Base-by-base conservation (phyloP, 192 early-diverging fungal species). In the Backusella macrospora region DNA sequence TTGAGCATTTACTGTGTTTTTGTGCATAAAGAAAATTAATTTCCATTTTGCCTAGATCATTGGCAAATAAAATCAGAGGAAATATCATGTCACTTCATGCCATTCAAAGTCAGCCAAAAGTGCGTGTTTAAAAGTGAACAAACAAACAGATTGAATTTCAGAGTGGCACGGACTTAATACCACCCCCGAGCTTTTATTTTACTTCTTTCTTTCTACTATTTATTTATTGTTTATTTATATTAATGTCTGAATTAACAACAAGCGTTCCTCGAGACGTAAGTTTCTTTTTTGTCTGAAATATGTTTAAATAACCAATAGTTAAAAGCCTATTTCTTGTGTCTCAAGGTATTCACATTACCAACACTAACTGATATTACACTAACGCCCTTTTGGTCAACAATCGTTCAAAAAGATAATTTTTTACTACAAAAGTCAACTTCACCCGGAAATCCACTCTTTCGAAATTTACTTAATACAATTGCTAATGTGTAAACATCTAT, bases 391-490 rank as follows among this genome's bases (percentile, higher is more conserved):
- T 94, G 92, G 87, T 85, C 85, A 49, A 88, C 90, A 29, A 76
- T 92, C n/a, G 81, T 84, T 67, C 70, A 83, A 40, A 86, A 86
- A 16, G 85, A 88, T 18, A 76, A 86, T 78, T 91, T 93, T 82
- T 83, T 90, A 23, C 83, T 93, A 38, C 93, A 94, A 78, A 88
- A 87, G 72, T 89, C 88, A 43, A 85, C 84, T 52, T 79, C 86
- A 18, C 81, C 87, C n/a, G 81, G 83, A 44, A 88, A 82, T 37
- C 78, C 84, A 48, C 80, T 94, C 69, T 72, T 92, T 66, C 83
- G 87, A 65, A 90, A 86, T 66, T 83, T 99, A 21, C 84, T 96
- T 68, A 92, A 92, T 9, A 97, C 96, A 18, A 92, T 99, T 68
- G 96, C 98, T 70, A 98, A 96, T 81, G 95, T 98, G 89, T 93